Evolutionary conservation across 2,329 filamentous ascomycete species (phyloP).

Genomic region (Arachnomyces sp.): DNA sequence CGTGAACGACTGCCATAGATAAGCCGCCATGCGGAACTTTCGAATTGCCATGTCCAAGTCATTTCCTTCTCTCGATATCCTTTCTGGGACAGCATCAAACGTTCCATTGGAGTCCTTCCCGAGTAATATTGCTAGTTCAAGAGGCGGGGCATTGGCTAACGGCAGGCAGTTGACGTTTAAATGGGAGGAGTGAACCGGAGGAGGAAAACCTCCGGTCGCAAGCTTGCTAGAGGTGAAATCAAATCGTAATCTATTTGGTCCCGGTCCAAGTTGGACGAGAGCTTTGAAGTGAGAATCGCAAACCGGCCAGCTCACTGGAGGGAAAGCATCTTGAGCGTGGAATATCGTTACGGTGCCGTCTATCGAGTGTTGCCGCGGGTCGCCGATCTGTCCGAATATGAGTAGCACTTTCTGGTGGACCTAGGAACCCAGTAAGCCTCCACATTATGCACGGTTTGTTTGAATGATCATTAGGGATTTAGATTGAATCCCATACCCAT

Average conservation of each 20-base stretch:
- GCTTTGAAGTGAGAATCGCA: slow-evolving; percentile 86
- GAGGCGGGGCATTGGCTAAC: slow-evolving; percentile 65
- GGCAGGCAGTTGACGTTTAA: slow-evolving; percentile 82
- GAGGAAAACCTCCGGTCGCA: slow-evolving; percentile 55
- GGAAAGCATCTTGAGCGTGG: slow-evolving; percentile 79
- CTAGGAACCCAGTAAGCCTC: slow-evolving; percentile 38
- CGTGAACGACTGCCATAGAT: slow-evolving; percentile 95
- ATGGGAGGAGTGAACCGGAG: slow-evolving; percentile 66
- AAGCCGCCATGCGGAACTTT: slow-evolving; percentile 92
- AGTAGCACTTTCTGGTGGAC: slow-evolving; percentile 87
- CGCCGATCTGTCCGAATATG: slow-evolving; percentile 69
- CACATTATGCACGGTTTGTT: slow-evolving; percentile 4
- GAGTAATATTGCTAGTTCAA: slow-evolving; percentile 82
- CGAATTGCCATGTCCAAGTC: slow-evolving; percentile 68
- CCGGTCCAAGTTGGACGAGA: slow-evolving; percentile 80
- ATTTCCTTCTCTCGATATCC: slow-evolving; percentile 73
- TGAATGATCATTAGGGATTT: not conserved
- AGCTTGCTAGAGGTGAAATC: slow-evolving; percentile 83
- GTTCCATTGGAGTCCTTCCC: slow-evolving; percentile 81
- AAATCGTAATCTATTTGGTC: slow-evolving; percentile 78
- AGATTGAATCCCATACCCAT: slow-evolving; percentile 61
- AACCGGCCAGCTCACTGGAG: slow-evolving; percentile 77
- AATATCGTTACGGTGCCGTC: slow-evolving; percentile 74
- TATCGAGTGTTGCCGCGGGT: slow-evolving; percentile 57
- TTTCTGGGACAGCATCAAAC: slow-evolving; percentile 73